Evolutionary conservation across 352 stramenopile genomes (phyloP), one percentile per base, ranked within the genome.

Genomic region (Globisporangium sylvaticum): DNA sequence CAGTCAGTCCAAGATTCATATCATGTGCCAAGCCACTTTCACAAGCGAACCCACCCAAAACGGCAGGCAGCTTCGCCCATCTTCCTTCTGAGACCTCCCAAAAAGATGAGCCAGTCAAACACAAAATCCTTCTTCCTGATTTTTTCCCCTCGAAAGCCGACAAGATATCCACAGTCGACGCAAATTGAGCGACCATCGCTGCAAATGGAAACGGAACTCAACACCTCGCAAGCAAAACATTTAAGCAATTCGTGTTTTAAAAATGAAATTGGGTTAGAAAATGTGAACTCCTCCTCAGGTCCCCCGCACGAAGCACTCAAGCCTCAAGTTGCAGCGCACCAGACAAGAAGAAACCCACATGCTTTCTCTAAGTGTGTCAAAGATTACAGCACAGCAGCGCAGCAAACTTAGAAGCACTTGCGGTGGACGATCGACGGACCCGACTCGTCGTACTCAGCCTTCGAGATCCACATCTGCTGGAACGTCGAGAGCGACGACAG

Each of bases 391-490:
- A 32, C 29, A 32, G 29, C 29, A 32, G 29, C 29, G 29, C 29
- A 32, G 29, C 29, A 32, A 32, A 32, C 29, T 29, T 61, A 67
- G 1, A 67, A 96, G 84, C 92, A 98, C 80, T 98, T 98, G 73
- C 92, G 87, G 84, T 98, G 95, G 52, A 99, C 94, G 76, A 99
- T 98, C 20, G 86, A 97, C 34, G 96, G 93, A 20, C 96, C 97
- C 67, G 86, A 94, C 58, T 99, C 97, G 65, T 99, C 96, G 79
- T 99, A 99, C 69, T 99, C 96, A 54, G 90, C 83, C 89, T 98
- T 98, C 34, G 88, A 95, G 79, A 99, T 98, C 95, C 96, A 99
- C 94, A 99, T 98, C 69, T 97, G 89, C 77, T 99, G 92, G 94
- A 99, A 99, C 61, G 96, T 98, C 63, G 94, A 97, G n/a, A 99